Percentiles rank a stretch among this genome's conserved stretches.
phyloP scores from a whole-genome alignment of 441 rosid species.

The Adansonia madagascariensis region DNA sequence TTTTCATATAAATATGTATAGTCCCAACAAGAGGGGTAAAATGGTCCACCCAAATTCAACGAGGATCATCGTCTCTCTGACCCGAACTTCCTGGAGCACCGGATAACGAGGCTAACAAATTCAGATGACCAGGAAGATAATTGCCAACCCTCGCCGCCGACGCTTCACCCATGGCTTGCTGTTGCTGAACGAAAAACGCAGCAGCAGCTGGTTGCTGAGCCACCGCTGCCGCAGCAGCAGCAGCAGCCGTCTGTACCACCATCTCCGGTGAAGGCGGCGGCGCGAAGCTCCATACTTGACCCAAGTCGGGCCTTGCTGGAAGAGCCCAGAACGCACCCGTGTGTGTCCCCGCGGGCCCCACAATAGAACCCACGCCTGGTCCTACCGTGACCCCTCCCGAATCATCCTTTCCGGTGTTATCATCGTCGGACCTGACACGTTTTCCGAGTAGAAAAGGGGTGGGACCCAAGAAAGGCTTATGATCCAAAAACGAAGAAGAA shows the following conservation, averaged over 20 bases:
- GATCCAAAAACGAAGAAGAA: constrained; percentile 50
- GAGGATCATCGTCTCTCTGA: constrained; percentile 78
- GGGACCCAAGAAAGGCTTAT: constrained; percentile 64
- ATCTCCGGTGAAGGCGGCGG: constrained; percentile 56
- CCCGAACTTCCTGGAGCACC: constrained; percentile 79
- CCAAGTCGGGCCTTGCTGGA: constrained; percentile 74
- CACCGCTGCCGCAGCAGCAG: constrained; percentile 24
- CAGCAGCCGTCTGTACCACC: constrained; percentile 46
- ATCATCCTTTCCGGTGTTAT: constrained; percentile 50
- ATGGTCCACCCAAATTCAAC: constrained; percentile 42
- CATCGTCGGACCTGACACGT: constrained; percentile 71
- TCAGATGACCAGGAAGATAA: constrained; percentile 91
- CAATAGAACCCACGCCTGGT: constrained; percentile 51
- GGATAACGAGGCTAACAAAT: constrained; percentile 86
- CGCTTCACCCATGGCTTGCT: constrained; percentile 87
- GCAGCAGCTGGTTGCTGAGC: constrained; percentile 61
- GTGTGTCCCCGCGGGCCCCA: constrained; percentile 41
- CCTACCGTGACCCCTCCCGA: constrained; percentile 44
- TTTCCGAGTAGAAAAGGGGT: constrained; percentile 84
- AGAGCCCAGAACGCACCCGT: constrained; percentile 84
- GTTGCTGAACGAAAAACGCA: constrained; percentile 71
- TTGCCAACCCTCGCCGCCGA: constrained; percentile 93
- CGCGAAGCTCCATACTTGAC: constrained; percentile 79
- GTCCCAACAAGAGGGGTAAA: constrained; percentile 22
- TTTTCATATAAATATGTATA: constrained; percentile 34